Conservation (phyloP, 495 filamentous ascomycete species). For the Saxophila tyrrhenica region DNA sequence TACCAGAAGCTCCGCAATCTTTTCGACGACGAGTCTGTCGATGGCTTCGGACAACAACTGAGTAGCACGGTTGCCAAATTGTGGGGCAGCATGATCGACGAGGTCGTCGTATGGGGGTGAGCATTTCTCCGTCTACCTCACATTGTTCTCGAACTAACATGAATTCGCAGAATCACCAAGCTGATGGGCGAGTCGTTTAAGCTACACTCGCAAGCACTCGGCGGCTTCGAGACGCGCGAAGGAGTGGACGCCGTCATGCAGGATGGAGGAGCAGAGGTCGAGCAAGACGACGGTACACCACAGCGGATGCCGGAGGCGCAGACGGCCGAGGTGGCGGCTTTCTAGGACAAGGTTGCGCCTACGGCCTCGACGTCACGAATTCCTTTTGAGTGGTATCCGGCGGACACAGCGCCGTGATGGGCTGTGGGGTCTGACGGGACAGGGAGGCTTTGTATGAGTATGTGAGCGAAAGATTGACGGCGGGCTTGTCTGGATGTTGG, state of each 20-base stretch:
- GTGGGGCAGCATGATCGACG: constrained; percentile 97
- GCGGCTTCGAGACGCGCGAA: constrained; percentile 68
- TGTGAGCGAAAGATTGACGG: too few species aligned
- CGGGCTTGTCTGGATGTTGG: too few species aligned
- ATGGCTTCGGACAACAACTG: constrained; percentile 65
- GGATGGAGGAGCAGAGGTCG: too few species aligned
- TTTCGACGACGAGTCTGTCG: constrained; percentile 80
- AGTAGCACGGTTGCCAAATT: constrained; percentile 88
- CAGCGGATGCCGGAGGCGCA: not conserved
- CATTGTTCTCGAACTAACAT: too few species aligned
- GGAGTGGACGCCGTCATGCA: too few species aligned
- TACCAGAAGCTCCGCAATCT: constrained; percentile 90
- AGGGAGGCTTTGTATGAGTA: too few species aligned
- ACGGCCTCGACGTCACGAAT: not conserved
- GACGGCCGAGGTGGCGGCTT: constrained; percentile 15
- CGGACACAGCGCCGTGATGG: not conserved
- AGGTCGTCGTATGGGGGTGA: constrained; percentile 97
- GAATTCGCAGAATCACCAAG: constrained; percentile 72
- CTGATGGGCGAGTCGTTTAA: constrained; percentile 98
- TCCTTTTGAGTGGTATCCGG: not conserved
- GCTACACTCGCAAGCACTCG: constrained; percentile 84
- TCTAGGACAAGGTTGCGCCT: not conserved
- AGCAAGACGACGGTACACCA: constrained; percentile 1
- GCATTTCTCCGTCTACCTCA: constrained; percentile 24
- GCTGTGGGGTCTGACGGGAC: too few species aligned